These are phyloP conservation scores for Aspergillus avenaceus DNA, from an alignment of 495 filamentous ascomycete species.

Conservation along the genomic window DNA sequence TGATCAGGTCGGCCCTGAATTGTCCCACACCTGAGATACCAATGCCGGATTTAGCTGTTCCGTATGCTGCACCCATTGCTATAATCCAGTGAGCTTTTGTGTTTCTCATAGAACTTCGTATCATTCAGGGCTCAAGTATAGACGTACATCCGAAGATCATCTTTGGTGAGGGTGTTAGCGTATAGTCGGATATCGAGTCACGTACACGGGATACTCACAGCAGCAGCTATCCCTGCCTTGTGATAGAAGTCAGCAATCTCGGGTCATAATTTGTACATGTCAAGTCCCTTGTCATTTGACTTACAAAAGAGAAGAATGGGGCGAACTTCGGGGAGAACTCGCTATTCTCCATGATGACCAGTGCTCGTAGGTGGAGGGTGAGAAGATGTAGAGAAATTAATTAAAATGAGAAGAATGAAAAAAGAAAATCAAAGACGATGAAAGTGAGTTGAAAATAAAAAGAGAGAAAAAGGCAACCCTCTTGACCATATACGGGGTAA, in stretches of 20 bases:
- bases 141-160: conserved; percentile 87
- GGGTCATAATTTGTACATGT: conserved; percentile 27
- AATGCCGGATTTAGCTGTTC: conserved; percentile 94
- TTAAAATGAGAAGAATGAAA: neutral
- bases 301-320: conserved; percentile 96
- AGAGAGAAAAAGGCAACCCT: no score
- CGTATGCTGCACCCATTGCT: conserved; percentile 94
- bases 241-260: neutral
- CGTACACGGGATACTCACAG: conserved; percentile 63
- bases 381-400: neutral
- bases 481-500: no score
- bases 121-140: conserved; percentile 10
- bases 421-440: neutral
- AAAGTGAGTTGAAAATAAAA: neutral
- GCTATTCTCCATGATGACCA: conserved; percentile 58
- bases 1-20: conserved; percentile 91
- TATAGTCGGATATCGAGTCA: neutral
- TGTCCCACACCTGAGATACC: conserved; percentile 93
- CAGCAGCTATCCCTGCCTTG: conserved; percentile 82
- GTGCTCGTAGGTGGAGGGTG: neutral
- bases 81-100: conserved; percentile 19
- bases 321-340: conserved; percentile 83
- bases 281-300: conserved; percentile 25
- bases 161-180: conserved; percentile 37
- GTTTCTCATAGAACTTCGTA: conserved; percentile 7